A percentile compares a stretch with the other conserved stretches of the same genome.
phyloP scores from a whole-genome alignment of 306 rosid species.

The Malus sieversii region DNA sequence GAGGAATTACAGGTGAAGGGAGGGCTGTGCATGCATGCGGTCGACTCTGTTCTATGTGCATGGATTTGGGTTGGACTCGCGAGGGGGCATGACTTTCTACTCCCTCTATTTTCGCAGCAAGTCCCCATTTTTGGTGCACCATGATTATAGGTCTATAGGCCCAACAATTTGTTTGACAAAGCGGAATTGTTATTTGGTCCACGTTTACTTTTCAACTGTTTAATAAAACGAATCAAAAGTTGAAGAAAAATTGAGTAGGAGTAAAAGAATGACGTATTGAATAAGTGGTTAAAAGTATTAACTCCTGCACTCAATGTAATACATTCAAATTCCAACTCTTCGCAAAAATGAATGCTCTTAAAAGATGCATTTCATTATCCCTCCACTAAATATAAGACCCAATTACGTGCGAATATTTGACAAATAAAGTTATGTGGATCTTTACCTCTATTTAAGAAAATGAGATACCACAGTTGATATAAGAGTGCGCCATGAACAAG shows the following conservation, averaged over 20 bases:
- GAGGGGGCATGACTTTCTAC: not conserved
- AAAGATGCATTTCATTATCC: too few species aligned
- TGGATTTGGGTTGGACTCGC: not conserved
- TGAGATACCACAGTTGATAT: too few species aligned
- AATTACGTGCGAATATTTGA: too few species aligned
- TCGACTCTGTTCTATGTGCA: slow-evolving; percentile 1
- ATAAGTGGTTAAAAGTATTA: too few species aligned
- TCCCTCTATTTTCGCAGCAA: too few species aligned
- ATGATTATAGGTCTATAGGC: not conserved
- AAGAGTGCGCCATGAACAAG: too few species aligned
- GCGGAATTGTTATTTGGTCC: not conserved
- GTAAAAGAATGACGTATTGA: not conserved
- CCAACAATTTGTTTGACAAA: not conserved
- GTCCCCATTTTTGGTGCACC: not conserved
- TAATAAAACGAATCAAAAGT: too few species aligned
- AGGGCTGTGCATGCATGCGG: not conserved
- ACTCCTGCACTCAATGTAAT: not conserved
- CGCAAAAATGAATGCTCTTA: too few species aligned
- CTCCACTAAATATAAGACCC: too few species aligned
- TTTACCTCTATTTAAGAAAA: too few species aligned
- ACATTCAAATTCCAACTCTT: too few species aligned
- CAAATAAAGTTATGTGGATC: too few species aligned
- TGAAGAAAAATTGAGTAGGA: not conserved
- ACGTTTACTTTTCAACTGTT: not conserved
- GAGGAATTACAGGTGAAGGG: slow-evolving; percentile 34